phyloP scores from a whole-genome alignment of 2,329 filamentous ascomycete genomes.

The Parasarocladium wereldwijsianum region DNA sequence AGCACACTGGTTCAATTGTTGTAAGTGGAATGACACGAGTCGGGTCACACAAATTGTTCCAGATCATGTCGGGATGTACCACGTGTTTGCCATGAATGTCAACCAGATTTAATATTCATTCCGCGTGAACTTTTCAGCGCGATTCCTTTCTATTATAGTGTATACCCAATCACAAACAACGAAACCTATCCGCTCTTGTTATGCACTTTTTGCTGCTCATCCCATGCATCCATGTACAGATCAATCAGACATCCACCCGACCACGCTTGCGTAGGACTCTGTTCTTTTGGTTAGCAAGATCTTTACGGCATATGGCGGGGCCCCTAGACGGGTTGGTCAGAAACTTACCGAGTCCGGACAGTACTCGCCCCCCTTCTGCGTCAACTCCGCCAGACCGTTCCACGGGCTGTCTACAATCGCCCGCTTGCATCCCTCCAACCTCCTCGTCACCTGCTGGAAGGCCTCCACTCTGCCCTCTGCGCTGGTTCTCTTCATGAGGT shows the following conservation, averaged over 20 bases:
- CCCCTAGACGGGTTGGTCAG: too few relatives aligned
- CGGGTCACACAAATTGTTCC: too few relatives aligned
- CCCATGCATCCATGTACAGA: constrained; percentile 79
- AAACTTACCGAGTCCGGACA: constrained; percentile 74
- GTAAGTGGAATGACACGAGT: too few relatives aligned
- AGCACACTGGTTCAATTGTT: too few relatives aligned
- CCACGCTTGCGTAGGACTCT: constrained; percentile 95
- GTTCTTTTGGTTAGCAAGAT: constrained; percentile 1
- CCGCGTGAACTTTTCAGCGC: too few relatives aligned
- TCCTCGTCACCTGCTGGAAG: constrained; percentile 84
- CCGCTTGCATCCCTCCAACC: constrained; percentile 71
- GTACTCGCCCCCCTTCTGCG: constrained; percentile 72
- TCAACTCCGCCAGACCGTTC: constrained; percentile 87
- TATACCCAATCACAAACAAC: too few relatives aligned
- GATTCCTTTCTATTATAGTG: too few relatives aligned
- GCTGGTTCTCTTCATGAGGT: constrained; percentile 51
- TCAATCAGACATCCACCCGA: constrained; percentile 90
- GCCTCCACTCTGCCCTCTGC: constrained; percentile 62
- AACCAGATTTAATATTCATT: too few relatives aligned
- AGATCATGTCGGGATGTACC: neutral
- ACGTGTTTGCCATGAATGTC: neutral
- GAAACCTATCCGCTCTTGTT: too few relatives aligned
- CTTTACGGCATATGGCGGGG: neutral
- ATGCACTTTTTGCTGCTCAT: constrained; percentile 32
- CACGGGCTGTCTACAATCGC: constrained; percentile 69